phyloP scores from a whole-genome alignment of 2,329 filamentous ascomycete species.

The Ramularia endophylla region DNA sequence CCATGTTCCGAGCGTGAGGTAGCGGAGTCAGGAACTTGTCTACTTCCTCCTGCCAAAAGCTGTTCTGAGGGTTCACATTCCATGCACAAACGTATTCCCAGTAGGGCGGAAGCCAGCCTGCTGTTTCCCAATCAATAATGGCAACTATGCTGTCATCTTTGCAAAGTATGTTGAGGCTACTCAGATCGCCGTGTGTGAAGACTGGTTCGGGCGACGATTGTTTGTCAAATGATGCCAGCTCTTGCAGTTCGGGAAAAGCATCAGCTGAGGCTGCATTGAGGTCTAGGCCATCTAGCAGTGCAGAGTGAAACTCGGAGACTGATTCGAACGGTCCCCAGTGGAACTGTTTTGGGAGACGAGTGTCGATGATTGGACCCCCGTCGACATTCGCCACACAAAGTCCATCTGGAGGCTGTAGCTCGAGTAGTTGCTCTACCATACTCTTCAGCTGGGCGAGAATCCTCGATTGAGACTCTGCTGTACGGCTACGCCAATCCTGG shows the following conservation, averaged over 20 bases:
- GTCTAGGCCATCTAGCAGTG: constrained; percentile 6
- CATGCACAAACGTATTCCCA: constrained; percentile 38
- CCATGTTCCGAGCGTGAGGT: constrained; percentile 38
- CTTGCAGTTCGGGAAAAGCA: constrained; percentile 22
- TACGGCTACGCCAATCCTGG: constrained; percentile 1
- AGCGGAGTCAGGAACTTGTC: constrained; percentile 34
- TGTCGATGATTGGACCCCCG: constrained; percentile 11
- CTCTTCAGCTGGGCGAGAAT: constrained; percentile 12
- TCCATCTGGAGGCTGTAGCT: constrained; percentile 4
- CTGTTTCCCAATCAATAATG: constrained; percentile 45
- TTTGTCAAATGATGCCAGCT: constrained; percentile 26
- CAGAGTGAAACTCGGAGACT: constrained; percentile 13
- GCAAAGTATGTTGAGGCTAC: constrained; percentile 38
- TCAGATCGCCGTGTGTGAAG: constrained; percentile 43
- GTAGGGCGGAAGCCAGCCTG: constrained; percentile 45
- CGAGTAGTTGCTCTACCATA: constrained; percentile 10
- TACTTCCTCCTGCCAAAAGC: constrained; percentile 33
- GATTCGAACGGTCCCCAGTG: constrained; percentile 13
- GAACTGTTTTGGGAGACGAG: constrained; percentile 5
- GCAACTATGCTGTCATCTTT: constrained; percentile 39
- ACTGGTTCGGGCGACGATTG: background rate
- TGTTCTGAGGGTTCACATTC: constrained; percentile 39
- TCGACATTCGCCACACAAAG: constrained; percentile 8
- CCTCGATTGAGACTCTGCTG: background rate
- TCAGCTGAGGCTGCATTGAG: constrained; percentile 1